These are phyloP conservation scores for Tetrahymena malaccensis DNA, from an alignment of 73 alveolate genomes.

Conservation along the genomic window DNA sequence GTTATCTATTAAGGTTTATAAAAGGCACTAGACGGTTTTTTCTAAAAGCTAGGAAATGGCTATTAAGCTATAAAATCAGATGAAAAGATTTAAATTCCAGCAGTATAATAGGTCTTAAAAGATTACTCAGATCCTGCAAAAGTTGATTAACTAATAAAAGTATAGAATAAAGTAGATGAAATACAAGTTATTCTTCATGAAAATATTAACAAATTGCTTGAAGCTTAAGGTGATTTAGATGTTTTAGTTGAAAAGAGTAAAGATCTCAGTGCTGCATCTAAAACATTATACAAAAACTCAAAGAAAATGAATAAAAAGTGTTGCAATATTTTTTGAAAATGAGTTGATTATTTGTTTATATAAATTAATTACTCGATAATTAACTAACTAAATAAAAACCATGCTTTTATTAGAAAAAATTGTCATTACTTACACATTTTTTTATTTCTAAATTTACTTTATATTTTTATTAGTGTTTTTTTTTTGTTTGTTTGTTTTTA, in stretches of 20 bases:
- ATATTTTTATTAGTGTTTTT: too few relatives aligned
- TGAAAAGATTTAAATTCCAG: slow-evolving; percentile 29
- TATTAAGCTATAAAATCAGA: slow-evolving; percentile 25
- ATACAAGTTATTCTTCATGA: slow-evolving; percentile 28
- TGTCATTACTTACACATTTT: too few relatives aligned
- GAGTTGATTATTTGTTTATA: neutral
- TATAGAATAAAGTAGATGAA: slow-evolving; percentile 33
- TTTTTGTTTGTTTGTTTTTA: neutral
- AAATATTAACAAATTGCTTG: slow-evolving; percentile 27
- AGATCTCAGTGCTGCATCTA: slow-evolving; percentile 31
- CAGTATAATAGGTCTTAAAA: slow-evolving; percentile 12
- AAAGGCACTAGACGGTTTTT: slow-evolving; percentile 4
- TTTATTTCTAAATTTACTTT: too few relatives aligned
- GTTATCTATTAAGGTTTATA: slow-evolving; percentile 27
- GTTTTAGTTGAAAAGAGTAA: slow-evolving; percentile 21
- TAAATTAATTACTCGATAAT: too few relatives aligned
- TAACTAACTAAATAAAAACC: too few relatives aligned
- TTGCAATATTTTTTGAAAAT: slow-evolving; percentile 21
- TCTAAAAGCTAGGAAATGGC: slow-evolving; percentile 26
- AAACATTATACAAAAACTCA: slow-evolving; percentile 17
- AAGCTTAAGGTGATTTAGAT: slow-evolving; percentile 39
- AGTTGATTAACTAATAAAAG: slow-evolving; percentile 25
- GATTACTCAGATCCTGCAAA: slow-evolving; percentile 33
- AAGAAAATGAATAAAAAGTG: slow-evolving; percentile 28
- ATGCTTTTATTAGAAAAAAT: too few relatives aligned